Evolutionary conservation across 257 asterid genomes (phyloP), one percentile per base, ranked within the genome.

Genomic region (Leptodermis oblonga): DNA sequence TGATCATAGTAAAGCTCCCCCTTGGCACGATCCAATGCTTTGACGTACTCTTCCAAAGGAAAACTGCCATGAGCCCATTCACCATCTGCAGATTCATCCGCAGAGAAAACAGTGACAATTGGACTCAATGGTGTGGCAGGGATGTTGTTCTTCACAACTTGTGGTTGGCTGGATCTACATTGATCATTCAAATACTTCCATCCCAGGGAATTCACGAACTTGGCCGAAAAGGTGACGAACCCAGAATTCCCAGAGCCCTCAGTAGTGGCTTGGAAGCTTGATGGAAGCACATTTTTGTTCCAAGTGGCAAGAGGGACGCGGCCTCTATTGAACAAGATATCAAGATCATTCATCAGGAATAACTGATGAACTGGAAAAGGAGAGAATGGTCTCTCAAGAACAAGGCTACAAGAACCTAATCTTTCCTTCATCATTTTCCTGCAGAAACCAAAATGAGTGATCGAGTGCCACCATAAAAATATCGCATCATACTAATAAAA

Each of bases 41-140:
- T 83, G 23, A 77, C 86, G 65, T 88, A 93, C 86, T 93, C 97
- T 67, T 93, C 97, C 58, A 93, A 62, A 7, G 95, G 96, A 87
- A 93, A 93, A 82, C 77, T 83, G 54, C 99, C 97, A 69, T 93
- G 95, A 23, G 83, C 90, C 97, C 97, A 90, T 77, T 90, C 95
- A 68, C 82, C 83, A 80, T 84, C 82, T 82, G 70, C 85, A 20
- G 83, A 71, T 70, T 56, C 85, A 71, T 85, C 86, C 62, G 73
- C 92, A 0, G 86, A 78, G 72, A 88, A 87, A 79, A 87, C 80
- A 41, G 90, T 80, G 67, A 93, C 89, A 41, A 89, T 72, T 56
- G 90, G 94, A 73, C 96, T 86, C 62, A 86, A 76, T 58, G 95
- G 92, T 67, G 79, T 68, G 62, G 86, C 74, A 69, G 85, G 86